phyloP scores from a whole-genome alignment of 805 yeast genomes.

The Wickerhamomyces strasburgensis region DNA sequence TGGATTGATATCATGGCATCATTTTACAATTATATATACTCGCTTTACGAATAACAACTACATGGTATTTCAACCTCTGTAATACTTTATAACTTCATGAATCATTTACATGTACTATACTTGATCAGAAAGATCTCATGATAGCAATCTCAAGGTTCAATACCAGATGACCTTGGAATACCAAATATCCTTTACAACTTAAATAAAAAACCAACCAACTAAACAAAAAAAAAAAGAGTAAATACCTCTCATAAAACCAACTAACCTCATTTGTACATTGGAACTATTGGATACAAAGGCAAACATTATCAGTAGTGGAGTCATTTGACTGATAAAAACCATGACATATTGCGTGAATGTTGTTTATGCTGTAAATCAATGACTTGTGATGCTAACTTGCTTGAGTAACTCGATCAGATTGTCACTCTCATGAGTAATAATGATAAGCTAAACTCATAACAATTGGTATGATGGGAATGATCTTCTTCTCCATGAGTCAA shows the following conservation, averaged over 20 bases:
- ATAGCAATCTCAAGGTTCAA: too few relatives aligned
- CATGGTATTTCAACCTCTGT: not conserved
- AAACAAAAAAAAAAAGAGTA: not conserved
- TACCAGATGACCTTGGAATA: too few relatives aligned
- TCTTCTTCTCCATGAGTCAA: constrained; percentile 59
- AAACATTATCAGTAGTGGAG: too few relatives aligned
- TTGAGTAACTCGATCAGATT: too few relatives aligned
- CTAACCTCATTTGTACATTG: too few relatives aligned
- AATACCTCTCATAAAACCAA: too few relatives aligned
- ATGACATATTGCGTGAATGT: too few relatives aligned
- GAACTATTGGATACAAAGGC: too few relatives aligned
- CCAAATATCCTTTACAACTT: not conserved
- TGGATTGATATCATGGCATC: constrained; percentile 27
- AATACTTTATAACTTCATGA: not conserved
- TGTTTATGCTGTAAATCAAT: too few relatives aligned
- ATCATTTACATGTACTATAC: not conserved
- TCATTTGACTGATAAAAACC: too few relatives aligned
- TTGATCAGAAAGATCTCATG: not conserved
- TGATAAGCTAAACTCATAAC: constrained; percentile 25
- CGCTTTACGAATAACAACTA: not conserved
- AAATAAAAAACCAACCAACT: not conserved
- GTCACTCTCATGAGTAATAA: too few relatives aligned
- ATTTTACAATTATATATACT: not conserved
- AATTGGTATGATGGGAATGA: constrained; percentile 53
- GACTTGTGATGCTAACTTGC: too few relatives aligned